phyloP scores from a whole-genome alignment of 2,329 filamentous ascomycete species.

The Pseudogymnoascus sp. region DNA sequence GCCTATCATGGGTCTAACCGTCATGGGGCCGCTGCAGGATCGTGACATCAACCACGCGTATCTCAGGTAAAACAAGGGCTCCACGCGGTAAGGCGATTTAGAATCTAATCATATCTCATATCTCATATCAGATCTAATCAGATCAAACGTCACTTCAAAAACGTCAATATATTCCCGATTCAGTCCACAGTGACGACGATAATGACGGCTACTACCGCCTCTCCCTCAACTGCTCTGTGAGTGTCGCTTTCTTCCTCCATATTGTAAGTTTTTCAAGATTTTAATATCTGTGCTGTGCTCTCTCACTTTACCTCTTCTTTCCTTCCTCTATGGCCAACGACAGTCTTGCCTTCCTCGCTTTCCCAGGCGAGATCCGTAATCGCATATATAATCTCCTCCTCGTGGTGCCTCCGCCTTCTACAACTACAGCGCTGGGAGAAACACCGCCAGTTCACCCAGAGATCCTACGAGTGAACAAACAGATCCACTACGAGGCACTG shows the following conservation, averaged over 20 bases:
- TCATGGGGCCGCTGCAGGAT: conserved; percentile 1
- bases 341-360: conserved; percentile 23
- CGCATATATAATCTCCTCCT: conserved; percentile 41
- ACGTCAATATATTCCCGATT: not conserved
- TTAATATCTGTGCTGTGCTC: not conserved
- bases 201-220: not conserved
- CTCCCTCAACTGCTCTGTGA: not conserved
- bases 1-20: not conserved
- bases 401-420: conserved; percentile 20
- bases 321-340: not conserved
- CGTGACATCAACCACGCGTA: not conserved
- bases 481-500: conserved; percentile 34
- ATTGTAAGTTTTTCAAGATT: not conserved
- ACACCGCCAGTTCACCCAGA: conserved; percentile 30
- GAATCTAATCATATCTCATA: not conserved
- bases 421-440: conserved; percentile 14
- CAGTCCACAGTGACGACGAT: conserved; percentile 4
- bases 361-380: conserved; percentile 55
- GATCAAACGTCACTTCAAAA: not conserved
- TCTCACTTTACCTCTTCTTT: not conserved
- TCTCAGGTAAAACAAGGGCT: not conserved
- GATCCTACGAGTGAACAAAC: conserved; percentile 36
- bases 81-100: not conserved
- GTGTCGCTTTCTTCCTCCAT: not conserved
- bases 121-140: not conserved